Evolutionary conservation across 2,329 filamentous ascomycete genomes (phyloP).

Genomic region (Phaeosphaeria sp.): DNA sequence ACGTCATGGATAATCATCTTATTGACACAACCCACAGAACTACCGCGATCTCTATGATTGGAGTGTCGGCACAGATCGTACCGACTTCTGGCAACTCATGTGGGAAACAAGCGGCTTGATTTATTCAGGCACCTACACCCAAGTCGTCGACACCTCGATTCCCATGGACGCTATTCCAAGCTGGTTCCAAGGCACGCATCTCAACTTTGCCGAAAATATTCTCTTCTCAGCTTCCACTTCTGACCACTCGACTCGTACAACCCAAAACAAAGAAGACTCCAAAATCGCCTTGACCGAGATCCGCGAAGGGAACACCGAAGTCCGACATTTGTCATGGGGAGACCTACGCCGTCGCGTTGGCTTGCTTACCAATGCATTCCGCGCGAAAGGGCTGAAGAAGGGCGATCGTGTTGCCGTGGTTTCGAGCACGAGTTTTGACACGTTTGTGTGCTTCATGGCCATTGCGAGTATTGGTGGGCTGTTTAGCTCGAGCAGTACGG

Average conservation of each 20-base stretch:
- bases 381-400: slow-evolving; percentile 67
- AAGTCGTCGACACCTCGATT: slow-evolving; percentile 70
- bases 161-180: slow-evolving; percentile 74
- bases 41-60: slow-evolving; percentile 75
- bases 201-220: slow-evolving; percentile 84
- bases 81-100: slow-evolving; percentile 51
- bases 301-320: slow-evolving; percentile 66
- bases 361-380: slow-evolving; percentile 69
- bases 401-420: slow-evolving; percentile 80
- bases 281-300: slow-evolving; percentile 76
- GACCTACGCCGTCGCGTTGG: slow-evolving; percentile 68
- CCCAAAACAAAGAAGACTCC: slow-evolving; percentile 70
- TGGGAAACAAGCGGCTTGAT: slow-evolving; percentile 39
- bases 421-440: slow-evolving; percentile 76
- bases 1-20: too few species aligned
- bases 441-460: slow-evolving; percentile 73
- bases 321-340: slow-evolving; percentile 67
- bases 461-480: slow-evolving; percentile 73
- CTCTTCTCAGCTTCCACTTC: slow-evolving; percentile 63
- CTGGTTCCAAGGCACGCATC: slow-evolving; percentile 76
- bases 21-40: slow-evolving; percentile 51
- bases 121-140: slow-evolving; percentile 34
- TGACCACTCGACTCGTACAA: slow-evolving; percentile 57
- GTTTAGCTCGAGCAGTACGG: slow-evolving; percentile 78
- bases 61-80: slow-evolving; percentile 64